These are phyloP conservation scores for Saitozyma sp. DNA, from an alignment of 768 basidiomycete genomes.

Conservation along the genomic window DNA sequence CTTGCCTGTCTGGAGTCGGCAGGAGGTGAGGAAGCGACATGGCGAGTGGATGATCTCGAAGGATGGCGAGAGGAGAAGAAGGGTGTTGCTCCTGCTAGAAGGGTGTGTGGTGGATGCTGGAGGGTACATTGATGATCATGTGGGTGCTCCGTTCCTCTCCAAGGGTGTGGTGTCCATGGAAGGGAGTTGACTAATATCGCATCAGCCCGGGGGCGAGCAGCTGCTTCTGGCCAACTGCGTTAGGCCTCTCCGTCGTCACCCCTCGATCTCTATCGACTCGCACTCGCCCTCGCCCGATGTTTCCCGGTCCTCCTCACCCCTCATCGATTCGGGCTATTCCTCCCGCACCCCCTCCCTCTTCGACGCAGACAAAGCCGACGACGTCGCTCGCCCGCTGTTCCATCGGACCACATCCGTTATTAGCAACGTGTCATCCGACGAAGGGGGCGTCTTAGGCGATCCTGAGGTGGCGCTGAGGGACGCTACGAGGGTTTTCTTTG, in stretches of 20 bases:
- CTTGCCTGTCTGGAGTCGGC: constrained; percentile 39
- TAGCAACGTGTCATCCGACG: constrained; percentile 8
- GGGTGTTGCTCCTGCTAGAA: constrained; percentile 60
- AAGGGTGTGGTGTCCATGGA: neutral
- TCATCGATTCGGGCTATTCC: too few relatives aligned
- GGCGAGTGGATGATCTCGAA: constrained; percentile 31
- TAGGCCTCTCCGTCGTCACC: constrained; percentile 23
- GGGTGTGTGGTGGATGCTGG: constrained; percentile 67
- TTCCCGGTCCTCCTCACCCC: too few relatives aligned
- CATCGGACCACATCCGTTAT: neutral
- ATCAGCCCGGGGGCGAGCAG: constrained; percentile 65
- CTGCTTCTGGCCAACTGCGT: constrained; percentile 61
- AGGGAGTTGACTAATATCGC: constrained; percentile 3
- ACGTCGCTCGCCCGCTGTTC: constrained; percentile 5
- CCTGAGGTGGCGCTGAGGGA: constrained; percentile 51
- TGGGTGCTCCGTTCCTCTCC: constrained; percentile 52
- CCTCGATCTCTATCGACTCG: too few relatives aligned
- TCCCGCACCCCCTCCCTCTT: too few relatives aligned
- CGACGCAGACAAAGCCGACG: neutral
- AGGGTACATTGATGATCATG: constrained; percentile 66
- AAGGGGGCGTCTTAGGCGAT: neutral
- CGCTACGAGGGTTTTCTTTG: constrained; percentile 67
- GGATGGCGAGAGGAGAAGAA: constrained; percentile 20
- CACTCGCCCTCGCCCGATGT: too few relatives aligned
- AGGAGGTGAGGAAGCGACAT: constrained; percentile 31